Conservation (phyloP, 1,284 basidiomycete genomes). For the Trametes versicolor region DNA sequence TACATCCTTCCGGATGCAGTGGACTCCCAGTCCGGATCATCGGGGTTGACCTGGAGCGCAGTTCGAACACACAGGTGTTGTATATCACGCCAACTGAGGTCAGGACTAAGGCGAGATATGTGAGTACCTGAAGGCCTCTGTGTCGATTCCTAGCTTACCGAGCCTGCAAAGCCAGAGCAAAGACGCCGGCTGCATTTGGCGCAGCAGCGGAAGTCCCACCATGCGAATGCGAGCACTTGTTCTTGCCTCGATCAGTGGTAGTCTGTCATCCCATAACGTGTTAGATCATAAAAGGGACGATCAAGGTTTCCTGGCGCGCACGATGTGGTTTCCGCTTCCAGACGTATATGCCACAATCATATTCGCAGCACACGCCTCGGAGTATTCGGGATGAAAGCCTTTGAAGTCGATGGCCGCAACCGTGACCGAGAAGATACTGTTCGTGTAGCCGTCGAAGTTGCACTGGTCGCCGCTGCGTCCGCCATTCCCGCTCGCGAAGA, state of each 20-base stretch:
- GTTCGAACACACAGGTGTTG: constrained; percentile 91
- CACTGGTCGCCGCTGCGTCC: constrained; percentile 94
- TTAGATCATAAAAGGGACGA: constrained; percentile 21
- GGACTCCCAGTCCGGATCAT: constrained; percentile 95
- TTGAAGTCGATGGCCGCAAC: constrained; percentile 94
- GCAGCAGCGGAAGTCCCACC: constrained; percentile 99
- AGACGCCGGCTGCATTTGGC: constrained; percentile 93
- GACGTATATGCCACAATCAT: constrained; percentile 97
- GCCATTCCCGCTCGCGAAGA: constrained; percentile 98
- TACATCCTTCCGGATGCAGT: constrained; percentile 85
- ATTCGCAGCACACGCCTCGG: constrained; percentile 96
- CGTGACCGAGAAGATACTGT: constrained; percentile 96
- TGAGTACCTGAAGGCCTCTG: constrained; percentile 15
- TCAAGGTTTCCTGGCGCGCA: constrained; percentile 52
- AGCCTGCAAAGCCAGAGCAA: constrained; percentile 87
- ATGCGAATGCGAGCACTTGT: constrained; percentile 86
- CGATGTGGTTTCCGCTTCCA: constrained; percentile 93
- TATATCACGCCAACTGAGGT: constrained; percentile 96
- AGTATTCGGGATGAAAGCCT: constrained; percentile 96
- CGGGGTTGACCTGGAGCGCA: constrained; percentile 83
- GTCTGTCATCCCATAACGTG: constrained; percentile 59
- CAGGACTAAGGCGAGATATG: constrained; percentile 65
- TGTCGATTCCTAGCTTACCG: constrained; percentile 60
- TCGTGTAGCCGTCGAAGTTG: constrained; percentile 99
- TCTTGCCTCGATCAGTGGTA: constrained; percentile 93